A percentile compares a stretch with the other conserved stretches of the same genome.
Evolutionary conservation across 257 asterid species (phyloP).

Genomic region (Nicotiana attenuata): DNA sequence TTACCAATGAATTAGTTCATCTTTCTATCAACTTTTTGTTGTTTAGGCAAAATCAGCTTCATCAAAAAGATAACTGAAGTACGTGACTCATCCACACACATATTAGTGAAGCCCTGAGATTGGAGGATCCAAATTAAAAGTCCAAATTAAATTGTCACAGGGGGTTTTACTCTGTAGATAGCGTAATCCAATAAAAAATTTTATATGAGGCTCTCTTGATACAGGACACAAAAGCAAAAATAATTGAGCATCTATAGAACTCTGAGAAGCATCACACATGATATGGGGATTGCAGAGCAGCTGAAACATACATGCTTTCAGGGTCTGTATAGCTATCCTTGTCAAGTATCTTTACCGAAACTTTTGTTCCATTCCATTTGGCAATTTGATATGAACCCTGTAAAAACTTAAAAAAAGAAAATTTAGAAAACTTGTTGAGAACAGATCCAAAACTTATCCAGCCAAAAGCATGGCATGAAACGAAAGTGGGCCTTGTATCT

Average conservation of each 20-base stretch:
- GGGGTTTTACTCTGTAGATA: background rate
- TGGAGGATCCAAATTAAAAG: background rate
- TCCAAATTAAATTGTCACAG: background rate
- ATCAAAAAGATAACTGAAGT: background rate
- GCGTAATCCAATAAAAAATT: background rate
- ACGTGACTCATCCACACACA: background rate
- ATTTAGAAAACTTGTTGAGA: background rate
- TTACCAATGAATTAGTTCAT: background rate
- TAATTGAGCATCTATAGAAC: background rate
- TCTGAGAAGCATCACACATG: background rate
- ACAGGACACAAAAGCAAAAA: background rate
- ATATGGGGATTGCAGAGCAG: conserved; percentile 10
- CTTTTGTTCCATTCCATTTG: conserved; percentile 96
- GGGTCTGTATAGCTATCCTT: conserved; percentile 73
- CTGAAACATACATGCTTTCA: conserved; percentile 58
- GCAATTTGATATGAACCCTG: conserved; percentile 98
- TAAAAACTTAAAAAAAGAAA: conserved; percentile 11
- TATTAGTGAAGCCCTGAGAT: background rate
- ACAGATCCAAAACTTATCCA: background rate
- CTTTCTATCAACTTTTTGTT: background rate
- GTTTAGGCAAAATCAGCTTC: background rate
- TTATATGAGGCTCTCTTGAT: background rate
- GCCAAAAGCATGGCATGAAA: background rate
- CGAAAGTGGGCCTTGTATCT: background rate
- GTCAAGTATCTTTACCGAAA: conserved; percentile 93